These are phyloP conservation scores for Suillus americanus DNA, from an alignment of 768 basidiomycete genomes.

Conservation along the genomic window DNA sequence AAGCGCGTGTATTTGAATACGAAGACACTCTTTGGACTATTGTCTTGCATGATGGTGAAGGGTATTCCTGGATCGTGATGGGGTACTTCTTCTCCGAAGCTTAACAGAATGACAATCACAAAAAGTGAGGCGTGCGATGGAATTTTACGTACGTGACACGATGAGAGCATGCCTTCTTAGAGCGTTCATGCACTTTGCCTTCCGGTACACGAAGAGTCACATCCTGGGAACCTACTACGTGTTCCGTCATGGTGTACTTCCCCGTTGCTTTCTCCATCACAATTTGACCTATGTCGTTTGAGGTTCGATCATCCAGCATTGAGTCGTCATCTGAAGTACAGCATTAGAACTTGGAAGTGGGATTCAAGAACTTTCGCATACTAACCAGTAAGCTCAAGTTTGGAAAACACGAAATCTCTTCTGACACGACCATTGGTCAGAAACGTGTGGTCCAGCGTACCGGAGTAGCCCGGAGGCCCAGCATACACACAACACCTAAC, in stretches of 20 bases:
- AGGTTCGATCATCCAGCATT: constrained; percentile 8
- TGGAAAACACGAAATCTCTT: constrained; percentile 17
- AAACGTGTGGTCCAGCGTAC: neutral
- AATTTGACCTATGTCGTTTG: constrained; percentile 17
- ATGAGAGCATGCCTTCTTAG: neutral
- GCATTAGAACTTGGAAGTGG: neutral
- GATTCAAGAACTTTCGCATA: neutral
- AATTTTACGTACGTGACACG: neutral
- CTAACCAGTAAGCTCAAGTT: constrained; percentile 19
- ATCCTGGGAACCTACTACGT: accelerated
- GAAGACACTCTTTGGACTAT: constrained; percentile 11
- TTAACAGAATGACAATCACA: constrained; percentile 2
- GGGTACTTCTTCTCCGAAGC: constrained; percentile 13
- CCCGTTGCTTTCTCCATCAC: constrained; percentile 5
- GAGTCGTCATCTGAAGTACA: constrained; percentile 21
- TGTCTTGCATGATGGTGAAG: neutral
- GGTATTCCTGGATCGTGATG: too few species aligned
- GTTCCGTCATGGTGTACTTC: neutral
- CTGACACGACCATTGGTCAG: neutral
- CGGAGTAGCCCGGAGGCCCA: neutral
- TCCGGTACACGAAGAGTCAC: neutral
- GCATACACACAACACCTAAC: accelerated
- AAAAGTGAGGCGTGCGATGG: neutral
- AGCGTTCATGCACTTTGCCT: constrained; percentile 1
- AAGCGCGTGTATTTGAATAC: constrained; percentile 21